Base-by-base conservation (phyloP, 169 alveolate species). In the Theileria equi region DNA sequence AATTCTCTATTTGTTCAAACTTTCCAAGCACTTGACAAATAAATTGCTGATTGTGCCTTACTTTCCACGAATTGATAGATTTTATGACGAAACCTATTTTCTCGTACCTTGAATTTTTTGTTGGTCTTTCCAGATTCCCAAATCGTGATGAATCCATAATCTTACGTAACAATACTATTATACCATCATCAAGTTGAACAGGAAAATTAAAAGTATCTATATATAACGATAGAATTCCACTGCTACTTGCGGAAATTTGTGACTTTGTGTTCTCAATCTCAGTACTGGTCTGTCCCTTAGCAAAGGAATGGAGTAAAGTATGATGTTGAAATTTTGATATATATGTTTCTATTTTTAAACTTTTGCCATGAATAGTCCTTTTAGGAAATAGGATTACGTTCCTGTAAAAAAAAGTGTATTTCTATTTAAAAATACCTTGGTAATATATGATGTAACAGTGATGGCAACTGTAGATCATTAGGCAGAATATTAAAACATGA, bases 21-120 rank as follows among this genome's bases (percentile, higher is more conserved):
- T 61, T 54, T 17, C 47, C 59, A 4, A 73, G 28, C 21, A 68
- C 76, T 49, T 73, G 83, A 55, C 40, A 73, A 13, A 57, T 19
- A 43, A 23, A 29, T 16, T 16, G 31, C 10, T 63, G 62, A 64
- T 73, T 73, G 29, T 73, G n/a, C 10, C 21, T 11, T 6, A 52
- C 36, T 64, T 64, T 62, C 83, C 83, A 73, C 25, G 23, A 28
- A n/a, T 60, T 59, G 10, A 73, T 44, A 7, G 76, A 44, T 6
- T 25, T 19, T 11, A 73, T 38, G 40, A 73, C 83, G 1, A 48
- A 4, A 35, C 48, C 44, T 17, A 73, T n/a, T 10, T 35, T 23
- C 28, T 43, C 44, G 13, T 57, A 57, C 6, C 40, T 57, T 43
- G 26, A 48, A 11, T 25, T 1, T 57, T 43, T 57, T 40, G 47